A percentile compares a stretch with the other conserved stretches of the same genome.
Conservation (phyloP, 495 filamentous ascomycete species). For the Aspergillus cristatus region DNA sequence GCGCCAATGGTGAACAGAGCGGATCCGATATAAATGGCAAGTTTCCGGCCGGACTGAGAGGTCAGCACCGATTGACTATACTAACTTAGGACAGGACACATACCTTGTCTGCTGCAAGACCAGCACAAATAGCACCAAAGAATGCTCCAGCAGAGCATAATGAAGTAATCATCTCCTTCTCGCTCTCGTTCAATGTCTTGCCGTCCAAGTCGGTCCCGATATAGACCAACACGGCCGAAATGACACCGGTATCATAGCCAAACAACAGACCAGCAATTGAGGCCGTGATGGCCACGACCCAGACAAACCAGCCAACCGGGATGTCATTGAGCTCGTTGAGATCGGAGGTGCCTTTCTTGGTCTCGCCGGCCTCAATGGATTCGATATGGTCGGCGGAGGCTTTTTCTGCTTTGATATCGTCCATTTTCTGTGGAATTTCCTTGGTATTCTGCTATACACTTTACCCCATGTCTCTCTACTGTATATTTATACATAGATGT, state of each 20-base stretch:
- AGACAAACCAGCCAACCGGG: conserved; percentile 18
- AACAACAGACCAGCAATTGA: conserved; percentile 31
- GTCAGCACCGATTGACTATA: neutral
- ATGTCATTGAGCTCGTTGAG: conserved; percentile 3
- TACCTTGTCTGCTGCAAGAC: conserved; percentile 33
- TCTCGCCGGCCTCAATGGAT: neutral
- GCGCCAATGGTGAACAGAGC: conserved; percentile 38
- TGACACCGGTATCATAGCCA: conserved; percentile 42
- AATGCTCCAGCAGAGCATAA: conserved; percentile 40
- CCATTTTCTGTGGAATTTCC: neutral
- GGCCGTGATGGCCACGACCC: conserved; percentile 30
- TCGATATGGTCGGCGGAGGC: neutral
- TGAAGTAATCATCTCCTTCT: conserved; percentile 41
- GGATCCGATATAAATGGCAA: conserved; percentile 38
- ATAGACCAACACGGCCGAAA: conserved; percentile 38
- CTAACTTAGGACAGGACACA: neutral
- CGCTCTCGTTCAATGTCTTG: conserved; percentile 17
- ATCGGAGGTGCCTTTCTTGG: neutral
- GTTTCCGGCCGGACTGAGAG: conserved; percentile 34
- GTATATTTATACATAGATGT: too few relatives aligned
- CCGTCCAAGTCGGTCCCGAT: conserved; percentile 24
- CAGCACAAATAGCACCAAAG: conserved; percentile 40
- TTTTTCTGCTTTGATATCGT: neutral
- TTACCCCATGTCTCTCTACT: too few relatives aligned
- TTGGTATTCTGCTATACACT: too few relatives aligned